Evolutionary conservation across 441 rosid species (phyloP).

Genomic region (Jatropha multifida): DNA sequence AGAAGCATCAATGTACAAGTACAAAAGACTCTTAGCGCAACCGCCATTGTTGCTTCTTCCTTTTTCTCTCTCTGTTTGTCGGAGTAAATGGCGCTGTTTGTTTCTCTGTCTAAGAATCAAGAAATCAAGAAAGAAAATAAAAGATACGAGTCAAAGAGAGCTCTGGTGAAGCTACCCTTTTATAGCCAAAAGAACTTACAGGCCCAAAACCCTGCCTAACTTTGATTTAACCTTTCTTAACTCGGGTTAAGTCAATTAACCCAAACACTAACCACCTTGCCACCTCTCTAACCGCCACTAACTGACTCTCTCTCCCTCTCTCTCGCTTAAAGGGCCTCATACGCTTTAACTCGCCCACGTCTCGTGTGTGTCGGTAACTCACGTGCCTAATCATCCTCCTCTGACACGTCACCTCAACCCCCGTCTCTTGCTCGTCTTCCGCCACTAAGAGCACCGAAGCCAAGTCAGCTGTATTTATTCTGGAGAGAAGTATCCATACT

Average conservation of each 20-base stretch:
- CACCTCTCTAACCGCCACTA: conserved; percentile 32
- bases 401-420: conserved; percentile 14
- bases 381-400: conserved; percentile 28
- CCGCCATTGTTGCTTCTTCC: conserved; percentile 31
- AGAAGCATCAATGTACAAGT: conserved; percentile 25
- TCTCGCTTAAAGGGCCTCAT: not conserved
- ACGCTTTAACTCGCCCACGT: conserved; percentile 12
- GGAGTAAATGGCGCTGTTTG: not conserved
- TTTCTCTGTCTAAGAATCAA: not conserved
- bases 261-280: conserved; percentile 13
- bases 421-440: not conserved
- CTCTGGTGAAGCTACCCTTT: conserved; percentile 15
- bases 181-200: conserved; percentile 23
- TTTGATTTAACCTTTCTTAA: conserved; percentile 16
- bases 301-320: conserved; percentile 21
- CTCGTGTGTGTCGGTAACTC: conserved; percentile 32
- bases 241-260: conserved; percentile 27
- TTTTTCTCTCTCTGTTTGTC: not conserved
- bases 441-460: conserved; percentile 1
- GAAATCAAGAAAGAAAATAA: conserved; percentile 14
- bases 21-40: conserved; percentile 23
- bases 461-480: conserved; percentile 12
- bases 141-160: conserved; percentile 14
- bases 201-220: conserved; percentile 22
- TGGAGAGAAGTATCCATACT: not conserved